Conservation (phyloP, 331 rosid genomes). For the Malus hybrid region DNA sequence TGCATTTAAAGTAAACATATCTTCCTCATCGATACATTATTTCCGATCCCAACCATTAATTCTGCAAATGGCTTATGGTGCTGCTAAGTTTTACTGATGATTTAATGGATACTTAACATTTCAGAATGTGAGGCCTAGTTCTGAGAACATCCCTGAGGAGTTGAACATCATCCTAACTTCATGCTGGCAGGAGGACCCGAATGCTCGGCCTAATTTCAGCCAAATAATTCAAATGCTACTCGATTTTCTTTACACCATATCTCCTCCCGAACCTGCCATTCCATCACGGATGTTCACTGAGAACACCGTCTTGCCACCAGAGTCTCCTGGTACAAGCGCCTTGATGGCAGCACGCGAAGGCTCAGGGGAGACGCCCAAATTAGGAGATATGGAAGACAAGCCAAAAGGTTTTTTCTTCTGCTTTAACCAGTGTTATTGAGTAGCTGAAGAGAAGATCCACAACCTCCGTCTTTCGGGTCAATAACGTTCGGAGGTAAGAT, state of each 20-base stretch:
- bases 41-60: background rate
- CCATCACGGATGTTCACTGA: constrained; percentile 66
- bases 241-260: constrained; percentile 62
- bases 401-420: constrained; percentile 80
- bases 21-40: background rate
- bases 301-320: constrained; percentile 64
- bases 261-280: constrained; percentile 54
- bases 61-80: background rate
- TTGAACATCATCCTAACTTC: constrained; percentile 66
- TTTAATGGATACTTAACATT: constrained; percentile 16
- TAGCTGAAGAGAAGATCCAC: constrained; percentile 7
- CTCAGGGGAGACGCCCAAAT: constrained; percentile 52
- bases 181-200: constrained; percentile 92
- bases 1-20: constrained; percentile 58
- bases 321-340: constrained; percentile 93
- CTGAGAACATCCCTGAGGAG: constrained; percentile 72
- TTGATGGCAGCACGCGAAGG: constrained; percentile 68
- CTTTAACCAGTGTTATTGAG: constrained; percentile 72
- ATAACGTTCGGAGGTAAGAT: constrained; percentile 24
- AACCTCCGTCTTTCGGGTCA: constrained; percentile 10
- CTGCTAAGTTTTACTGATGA: constrained; percentile 8
- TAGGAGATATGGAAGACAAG: constrained; percentile 43
- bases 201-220: constrained; percentile 77
- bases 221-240: constrained; percentile 82
- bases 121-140: constrained; percentile 94